These are phyloP conservation scores for Candida buenavistaensis DNA, from an alignment of 1,139 yeast species.

Conservation along the genomic window DNA sequence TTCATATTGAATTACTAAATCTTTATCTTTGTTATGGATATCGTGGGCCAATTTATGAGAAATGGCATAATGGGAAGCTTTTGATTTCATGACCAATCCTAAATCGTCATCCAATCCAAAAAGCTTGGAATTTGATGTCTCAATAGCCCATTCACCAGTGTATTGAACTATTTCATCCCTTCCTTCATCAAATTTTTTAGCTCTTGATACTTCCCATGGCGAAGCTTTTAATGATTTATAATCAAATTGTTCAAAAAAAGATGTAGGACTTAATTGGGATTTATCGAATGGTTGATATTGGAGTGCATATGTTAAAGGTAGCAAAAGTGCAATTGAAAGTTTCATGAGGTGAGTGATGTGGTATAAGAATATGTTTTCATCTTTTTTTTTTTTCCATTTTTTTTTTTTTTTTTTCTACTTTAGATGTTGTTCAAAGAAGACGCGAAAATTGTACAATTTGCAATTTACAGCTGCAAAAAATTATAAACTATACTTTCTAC, in stretches of 20 bases:
- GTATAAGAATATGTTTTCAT: too few relatives aligned
- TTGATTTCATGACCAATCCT: conserved; percentile 73
- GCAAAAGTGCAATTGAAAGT: background rate
- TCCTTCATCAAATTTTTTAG: conserved; percentile 50
- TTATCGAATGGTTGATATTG: conserved; percentile 32
- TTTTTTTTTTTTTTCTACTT: background rate
- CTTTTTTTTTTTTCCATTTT: too few relatives aligned
- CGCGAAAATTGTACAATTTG: too few relatives aligned
- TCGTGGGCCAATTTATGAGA: conserved; percentile 56
- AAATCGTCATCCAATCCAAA: conserved; percentile 64
- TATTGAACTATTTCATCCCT: conserved; percentile 41
- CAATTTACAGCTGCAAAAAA: too few relatives aligned
- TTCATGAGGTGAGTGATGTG: background rate
- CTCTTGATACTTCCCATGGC: conserved; percentile 65
- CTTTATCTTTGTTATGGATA: conserved; percentile 55
- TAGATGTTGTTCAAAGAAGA: too few relatives aligned
- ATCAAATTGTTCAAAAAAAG: conserved; percentile 73
- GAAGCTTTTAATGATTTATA: conserved; percentile 36
- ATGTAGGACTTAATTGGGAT: conserved; percentile 29
- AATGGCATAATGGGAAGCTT: conserved; percentile 81
- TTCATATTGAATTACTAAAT: conserved; percentile 85
- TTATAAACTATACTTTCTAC: too few relatives aligned
- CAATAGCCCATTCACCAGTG: conserved; percentile 73
- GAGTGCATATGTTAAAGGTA: conserved; percentile 1
- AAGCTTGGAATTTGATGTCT: conserved; percentile 42